Percentiles rank a stretch among this genome's conserved stretches.
These are phyloP conservation scores for Cryptomeria japonica DNA, from an alignment of 75 land plant genomes.

Conservation along the genomic window DNA sequence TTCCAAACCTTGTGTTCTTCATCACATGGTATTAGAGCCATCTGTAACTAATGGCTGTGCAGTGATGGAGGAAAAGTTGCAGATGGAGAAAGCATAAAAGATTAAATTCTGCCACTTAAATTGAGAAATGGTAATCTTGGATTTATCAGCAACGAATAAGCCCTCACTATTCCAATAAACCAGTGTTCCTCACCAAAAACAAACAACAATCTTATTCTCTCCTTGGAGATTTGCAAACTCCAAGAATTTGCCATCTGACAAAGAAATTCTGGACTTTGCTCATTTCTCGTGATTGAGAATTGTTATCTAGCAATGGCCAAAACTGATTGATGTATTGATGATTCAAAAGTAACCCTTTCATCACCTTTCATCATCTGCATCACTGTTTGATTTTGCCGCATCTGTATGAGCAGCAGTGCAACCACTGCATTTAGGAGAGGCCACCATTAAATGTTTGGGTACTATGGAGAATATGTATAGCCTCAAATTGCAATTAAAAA, in stretches of 20 bases:
- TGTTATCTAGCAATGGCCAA: not conserved
- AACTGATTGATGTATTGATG: not conserved
- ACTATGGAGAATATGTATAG: too few relatives aligned
- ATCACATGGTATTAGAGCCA: too few relatives aligned
- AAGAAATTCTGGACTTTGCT: not conserved
- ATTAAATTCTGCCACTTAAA: constrained; percentile 48
- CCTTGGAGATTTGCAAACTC: not conserved
- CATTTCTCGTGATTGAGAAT: not conserved
- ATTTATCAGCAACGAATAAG: constrained; percentile 58
- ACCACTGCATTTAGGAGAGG: too few relatives aligned
- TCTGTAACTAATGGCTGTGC: too few relatives aligned
- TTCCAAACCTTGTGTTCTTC: too few relatives aligned
- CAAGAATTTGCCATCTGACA: not conserved
- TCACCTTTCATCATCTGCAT: not conserved
- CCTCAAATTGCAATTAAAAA: too few relatives aligned
- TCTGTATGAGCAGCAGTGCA: too few relatives aligned
- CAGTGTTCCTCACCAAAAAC: constrained; percentile 79
- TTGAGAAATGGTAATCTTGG: constrained; percentile 73
- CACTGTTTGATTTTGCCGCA: not conserved
- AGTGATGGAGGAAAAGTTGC: too few relatives aligned
- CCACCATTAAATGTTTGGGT: too few relatives aligned
- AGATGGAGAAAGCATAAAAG: too few relatives aligned
- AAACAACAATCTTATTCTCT: too few relatives aligned
- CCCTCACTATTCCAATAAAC: constrained; percentile 75
- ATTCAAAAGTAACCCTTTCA: not conserved